phyloP scores from a whole-genome alignment of 2,329 filamentous ascomycete genomes.

The Colletotrichum orchidophilum region DNA sequence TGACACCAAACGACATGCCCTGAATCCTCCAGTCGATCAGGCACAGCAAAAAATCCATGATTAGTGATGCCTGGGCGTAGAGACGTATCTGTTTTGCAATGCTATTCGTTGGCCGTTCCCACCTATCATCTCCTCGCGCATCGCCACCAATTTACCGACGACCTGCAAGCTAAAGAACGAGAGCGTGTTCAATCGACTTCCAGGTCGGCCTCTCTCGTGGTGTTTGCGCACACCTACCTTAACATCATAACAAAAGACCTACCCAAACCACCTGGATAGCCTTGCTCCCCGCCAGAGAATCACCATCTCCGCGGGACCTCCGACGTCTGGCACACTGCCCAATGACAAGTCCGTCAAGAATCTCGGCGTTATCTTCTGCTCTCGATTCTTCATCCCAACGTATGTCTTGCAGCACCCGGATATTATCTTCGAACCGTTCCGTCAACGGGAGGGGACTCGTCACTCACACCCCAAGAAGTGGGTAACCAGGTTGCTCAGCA shows the following conservation, averaged over 20 bases:
- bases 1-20: constrained; percentile 4
- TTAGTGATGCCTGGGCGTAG: neutral
- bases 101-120: neutral
- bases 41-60: neutral
- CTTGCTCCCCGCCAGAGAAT: neutral
- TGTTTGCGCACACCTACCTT: neutral
- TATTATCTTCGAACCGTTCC: neutral
- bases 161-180: neutral
- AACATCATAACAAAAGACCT: neutral
- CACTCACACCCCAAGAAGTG: neutral
- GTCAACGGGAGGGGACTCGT: neutral
- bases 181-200: neutral
- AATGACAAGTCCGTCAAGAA: neutral
- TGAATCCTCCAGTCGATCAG: neutral
- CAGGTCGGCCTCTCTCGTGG: neutral
- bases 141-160: neutral
- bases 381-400: neutral
- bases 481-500: neutral
- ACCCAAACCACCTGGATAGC: neutral
- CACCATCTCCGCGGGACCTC: neutral
- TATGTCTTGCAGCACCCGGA: neutral
- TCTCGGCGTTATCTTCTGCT: neutral
- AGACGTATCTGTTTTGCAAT: neutral
- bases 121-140: neutral
- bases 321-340: neutral